Evolutionary conservation across 768 basidiomycete species (phyloP).

Genomic region (Trametes cubensis): DNA sequence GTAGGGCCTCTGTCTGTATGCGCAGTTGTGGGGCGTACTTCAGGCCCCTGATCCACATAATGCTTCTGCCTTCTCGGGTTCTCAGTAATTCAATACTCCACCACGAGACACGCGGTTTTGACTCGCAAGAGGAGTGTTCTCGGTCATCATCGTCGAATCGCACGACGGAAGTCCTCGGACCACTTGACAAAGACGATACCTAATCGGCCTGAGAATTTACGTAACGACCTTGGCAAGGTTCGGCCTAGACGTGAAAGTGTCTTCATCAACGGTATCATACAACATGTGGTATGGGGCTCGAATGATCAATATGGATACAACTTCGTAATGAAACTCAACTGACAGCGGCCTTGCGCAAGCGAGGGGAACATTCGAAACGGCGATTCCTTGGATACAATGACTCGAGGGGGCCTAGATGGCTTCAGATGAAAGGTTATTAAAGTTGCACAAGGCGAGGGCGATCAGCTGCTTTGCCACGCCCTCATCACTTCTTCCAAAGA

Average conservation of each 20-base stretch:
- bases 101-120: no score
- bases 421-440: not conserved
- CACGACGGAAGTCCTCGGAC: not conserved
- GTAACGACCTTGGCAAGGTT: not conserved
- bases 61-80: no score
- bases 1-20: no score
- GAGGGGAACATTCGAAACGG: not conserved
- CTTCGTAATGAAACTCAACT: not conserved
- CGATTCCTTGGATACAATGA: not conserved
- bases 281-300: conserved; percentile 6
- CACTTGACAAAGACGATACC: not conserved
- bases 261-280: conserved; percentile 10
- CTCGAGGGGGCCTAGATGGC: not conserved
- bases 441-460: not conserved
- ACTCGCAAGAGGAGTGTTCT: no score
- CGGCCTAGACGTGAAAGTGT: not conserved
- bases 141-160: no score
- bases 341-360: not conserved
- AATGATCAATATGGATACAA: conserved; percentile 4
- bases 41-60: no score
- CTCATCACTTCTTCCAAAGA: conserved; percentile 68
- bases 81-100: no score
- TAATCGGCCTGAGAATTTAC: not conserved
- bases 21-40: no score
- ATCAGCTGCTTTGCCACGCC: conserved; percentile 46